A percentile compares a stretch with the other conserved stretches of the same genome.
Evolutionary conservation across 345 rosid species (phyloP).

Genomic region (Citrus trifoliata): DNA sequence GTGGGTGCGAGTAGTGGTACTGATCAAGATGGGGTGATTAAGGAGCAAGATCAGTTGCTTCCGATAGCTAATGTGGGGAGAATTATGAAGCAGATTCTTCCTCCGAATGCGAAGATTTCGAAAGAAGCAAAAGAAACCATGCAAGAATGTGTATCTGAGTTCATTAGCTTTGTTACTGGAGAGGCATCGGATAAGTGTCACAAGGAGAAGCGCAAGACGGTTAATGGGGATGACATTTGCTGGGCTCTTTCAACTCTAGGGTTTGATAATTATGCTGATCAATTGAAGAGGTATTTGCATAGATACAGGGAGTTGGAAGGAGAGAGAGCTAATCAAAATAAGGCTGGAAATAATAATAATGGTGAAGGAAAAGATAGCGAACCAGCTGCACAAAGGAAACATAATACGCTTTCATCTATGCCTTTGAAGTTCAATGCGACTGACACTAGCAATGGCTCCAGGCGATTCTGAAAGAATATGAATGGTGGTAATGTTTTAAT

Average conservation of each 20-base stretch:
- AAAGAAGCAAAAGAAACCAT: conserved; percentile 77
- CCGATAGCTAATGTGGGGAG: conserved; percentile 74
- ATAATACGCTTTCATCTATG: not conserved
- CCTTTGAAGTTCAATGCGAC: conserved; percentile 10
- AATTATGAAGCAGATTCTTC: conserved; percentile 75
- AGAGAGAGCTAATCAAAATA: conserved; percentile 47
- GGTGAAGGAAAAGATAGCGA: not conserved
- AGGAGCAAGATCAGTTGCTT: conserved; percentile 67
- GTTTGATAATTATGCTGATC: conserved; percentile 63
- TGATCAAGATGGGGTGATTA: conserved; percentile 43
- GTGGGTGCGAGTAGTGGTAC: conserved; percentile 16
- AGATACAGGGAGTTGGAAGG: conserved; percentile 53
- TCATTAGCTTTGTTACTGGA: conserved; percentile 70
- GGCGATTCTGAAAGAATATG: conserved; percentile 8
- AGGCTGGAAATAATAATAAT: conserved; percentile 6
- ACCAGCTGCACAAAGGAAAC: not conserved
- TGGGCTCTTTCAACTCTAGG: conserved; percentile 73
- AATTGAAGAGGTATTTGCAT: conserved; percentile 43
- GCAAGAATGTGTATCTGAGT: conserved; percentile 82
- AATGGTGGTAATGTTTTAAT: conserved; percentile 7
- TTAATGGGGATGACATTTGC: conserved; percentile 67
- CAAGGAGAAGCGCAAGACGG: conserved; percentile 72
- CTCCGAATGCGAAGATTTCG: conserved; percentile 64
- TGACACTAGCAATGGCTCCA: conserved; percentile 8
- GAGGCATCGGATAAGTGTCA: conserved; percentile 72